Evolutionary conservation across 208 protist genomes (phyloP), one percentile per base, ranked within the genome.

Genomic region (Crithidia brevicula): DNA sequence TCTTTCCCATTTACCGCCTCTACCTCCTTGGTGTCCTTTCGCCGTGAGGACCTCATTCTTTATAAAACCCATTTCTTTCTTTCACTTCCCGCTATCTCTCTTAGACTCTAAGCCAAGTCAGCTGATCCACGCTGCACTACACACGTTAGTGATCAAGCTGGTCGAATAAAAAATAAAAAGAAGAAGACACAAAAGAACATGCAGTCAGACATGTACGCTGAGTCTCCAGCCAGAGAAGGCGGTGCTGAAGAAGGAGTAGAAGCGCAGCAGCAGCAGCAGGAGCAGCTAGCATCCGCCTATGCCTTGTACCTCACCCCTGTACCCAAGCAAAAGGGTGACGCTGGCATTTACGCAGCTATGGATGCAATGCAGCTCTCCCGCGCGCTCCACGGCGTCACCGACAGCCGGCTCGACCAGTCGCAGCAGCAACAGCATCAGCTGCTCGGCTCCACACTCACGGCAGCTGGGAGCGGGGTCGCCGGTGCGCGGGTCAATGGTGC

Each of bases 331-430:
- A 85, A 89, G 25, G 90, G 90, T 2, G 90, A 95, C 60, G 81
- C 86, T 30, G 86, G 89, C 28, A 73, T 89, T 60, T 90, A 92
- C 77, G 86, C 89, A 0, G 84, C 89, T 6, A 80, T 95, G 40
- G 74, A 84, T 43, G 89, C 89, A n/a, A 77, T 84, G 25, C 68
- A 74, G 4, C 67, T 95, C 1, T 72, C 89, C 3, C 76, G 78
- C 11, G 82, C 83, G 0, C 77, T 95, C 3, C 84, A 71, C 51
- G 86, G 89, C 25, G 79, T 77, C n/a, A 85, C 89, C 0, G 64
- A 82, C n/a, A 86, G 89, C 53, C 74, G 82, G 6, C 72, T 88
- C 2, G 40, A 56, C 9, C 34, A 61, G 3, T 54, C 59, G 0
- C 31, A 20, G 38, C 70, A 72, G 4, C 63, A 64, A 28, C 52